A percentile compares a stretch with the other conserved stretches of the same genome.
Evolutionary conservation across 352 stramenopile species (phyloP).

Genomic region (Globisporangium abappressorium): DNA sequence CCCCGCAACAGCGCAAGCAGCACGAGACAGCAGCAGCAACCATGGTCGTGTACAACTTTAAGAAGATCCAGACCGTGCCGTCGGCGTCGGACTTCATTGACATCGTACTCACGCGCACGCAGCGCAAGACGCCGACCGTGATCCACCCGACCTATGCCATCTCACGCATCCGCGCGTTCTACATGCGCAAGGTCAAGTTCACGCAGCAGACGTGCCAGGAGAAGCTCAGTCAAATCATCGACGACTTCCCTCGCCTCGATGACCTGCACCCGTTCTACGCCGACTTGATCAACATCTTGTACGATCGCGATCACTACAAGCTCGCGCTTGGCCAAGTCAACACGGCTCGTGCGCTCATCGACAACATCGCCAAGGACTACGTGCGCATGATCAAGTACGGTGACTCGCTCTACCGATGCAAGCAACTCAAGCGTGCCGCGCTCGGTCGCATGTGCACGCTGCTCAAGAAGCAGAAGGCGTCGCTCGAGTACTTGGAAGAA

Average conservation of each 20-base stretch:
- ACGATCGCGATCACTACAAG: slow-evolving; percentile 99
- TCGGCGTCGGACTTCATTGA: slow-evolving; percentile 98
- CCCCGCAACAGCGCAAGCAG: background rate
- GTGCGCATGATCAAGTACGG: slow-evolving; percentile 99
- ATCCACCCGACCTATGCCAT: slow-evolving; percentile 98
- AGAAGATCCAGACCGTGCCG: slow-evolving; percentile 98
- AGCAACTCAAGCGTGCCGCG: slow-evolving; percentile 99
- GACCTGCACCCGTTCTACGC: slow-evolving; percentile 99
- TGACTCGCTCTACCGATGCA: slow-evolving; percentile 99
- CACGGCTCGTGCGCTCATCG: slow-evolving; percentile 96
- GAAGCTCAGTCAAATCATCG: slow-evolving; percentile 96
- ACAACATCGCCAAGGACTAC: slow-evolving; percentile 98
- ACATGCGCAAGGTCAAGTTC: slow-evolving; percentile 99
- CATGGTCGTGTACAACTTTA: slow-evolving; percentile 99
- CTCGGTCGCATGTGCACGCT: slow-evolving; percentile 99
- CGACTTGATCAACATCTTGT: slow-evolving; percentile 99
- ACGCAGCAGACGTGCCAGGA: slow-evolving; percentile 99
- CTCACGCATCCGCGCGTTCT: slow-evolving; percentile 93
- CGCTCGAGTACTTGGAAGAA: slow-evolving; percentile 96
- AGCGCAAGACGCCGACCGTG: slow-evolving; percentile 99
- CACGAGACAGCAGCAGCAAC: slow-evolving; percentile 15
- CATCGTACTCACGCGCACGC: slow-evolving; percentile 98
- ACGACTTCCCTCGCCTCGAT: slow-evolving; percentile 98
- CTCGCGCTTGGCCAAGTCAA: slow-evolving; percentile 99
- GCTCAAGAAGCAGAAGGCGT: slow-evolving; percentile 98